Evolutionary conservation across 306 rosid genomes (phyloP), one percentile per base, ranked within the genome.

Genomic region (Crotalaria pallida): DNA sequence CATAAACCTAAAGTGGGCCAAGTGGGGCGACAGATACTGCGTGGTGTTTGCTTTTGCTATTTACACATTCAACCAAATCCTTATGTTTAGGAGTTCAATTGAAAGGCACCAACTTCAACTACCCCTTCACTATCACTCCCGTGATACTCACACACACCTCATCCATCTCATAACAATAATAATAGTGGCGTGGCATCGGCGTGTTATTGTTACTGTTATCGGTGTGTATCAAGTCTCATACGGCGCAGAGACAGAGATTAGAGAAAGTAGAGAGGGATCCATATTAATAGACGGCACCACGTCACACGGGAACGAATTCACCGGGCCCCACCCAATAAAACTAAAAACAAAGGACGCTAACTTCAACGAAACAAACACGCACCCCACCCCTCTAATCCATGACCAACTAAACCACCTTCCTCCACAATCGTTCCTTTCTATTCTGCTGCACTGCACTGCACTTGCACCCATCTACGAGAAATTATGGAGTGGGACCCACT

Each of bases 1-100:
- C n/a, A n/a, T n/a, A n/a, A n/a, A n/a, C n/a, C n/a, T 51, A 44
- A 13, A 34, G 82, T 78, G 82, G 77, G 81, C 68, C 82, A 53
- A 44, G 52, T 15, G 36, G 44, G 8, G 51, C 33, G 62, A 65
- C 10, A 70, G 72, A 70, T 63, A 38, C 76, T 31, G 80, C 65
- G 55, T 15, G 15, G 63, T 67, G 73, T 38, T 7, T 65, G 19
- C 65, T 74, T 59, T 8, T 27, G 16, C 71, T 36, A 24, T 3
- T 27, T 65, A 10, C 36, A 21, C 17, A 51, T 59, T 58, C 58
- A 78, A 78, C 66, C 56, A 64, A 59, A 59, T 66, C 75, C 75
- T 47, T 10, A 65, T 58, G 67, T 22, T 31, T 7, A 60, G 66
- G 67, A 68, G 1, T 67, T 60, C 33, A 51, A 44, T 19, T 61